These are phyloP conservation scores for Suillus tomentosus DNA, from an alignment of 768 basidiomycete genomes.

Conservation along the genomic window DNA sequence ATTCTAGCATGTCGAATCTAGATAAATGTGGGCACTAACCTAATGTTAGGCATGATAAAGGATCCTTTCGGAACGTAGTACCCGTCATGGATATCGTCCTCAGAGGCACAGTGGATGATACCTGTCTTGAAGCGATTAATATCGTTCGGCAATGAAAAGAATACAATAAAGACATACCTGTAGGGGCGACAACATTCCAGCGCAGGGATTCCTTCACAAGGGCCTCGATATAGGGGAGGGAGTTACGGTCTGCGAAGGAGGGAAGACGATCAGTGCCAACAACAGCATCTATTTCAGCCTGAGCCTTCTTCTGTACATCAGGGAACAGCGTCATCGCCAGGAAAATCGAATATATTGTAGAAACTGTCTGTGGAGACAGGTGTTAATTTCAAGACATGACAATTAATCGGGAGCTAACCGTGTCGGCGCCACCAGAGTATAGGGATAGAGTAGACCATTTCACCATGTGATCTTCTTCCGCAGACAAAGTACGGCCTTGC, in stretches of 20 bases:
- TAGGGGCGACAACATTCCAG: slow-evolving; percentile 42
- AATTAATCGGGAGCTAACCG: slow-evolving; percentile 26
- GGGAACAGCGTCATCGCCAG: slow-evolving; percentile 62
- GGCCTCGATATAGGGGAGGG: slow-evolving; percentile 63
- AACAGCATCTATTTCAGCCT: slow-evolving; percentile 61
- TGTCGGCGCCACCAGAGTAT: slow-evolving; percentile 56
- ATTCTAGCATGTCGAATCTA: slow-evolving; percentile 4
- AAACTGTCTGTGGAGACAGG: slow-evolving; percentile 51
- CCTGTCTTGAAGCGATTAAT: slow-evolving; percentile 10
- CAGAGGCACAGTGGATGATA: slow-evolving; percentile 50
- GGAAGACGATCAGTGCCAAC: slow-evolving; percentile 63
- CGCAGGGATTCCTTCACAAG: slow-evolving; percentile 58
- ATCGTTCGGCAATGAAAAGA: slow-evolving; percentile 39
- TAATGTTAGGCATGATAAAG: slow-evolving; percentile 28
- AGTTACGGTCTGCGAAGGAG: slow-evolving; percentile 56
- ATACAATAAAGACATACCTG: slow-evolving; percentile 46
- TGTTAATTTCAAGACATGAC: slow-evolving; percentile 4
- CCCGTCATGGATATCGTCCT: slow-evolving; percentile 63
- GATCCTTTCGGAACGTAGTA: slow-evolving; percentile 57
- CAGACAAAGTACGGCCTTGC: slow-evolving; percentile 38
- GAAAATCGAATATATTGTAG: slow-evolving; percentile 61
- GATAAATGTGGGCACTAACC: slow-evolving; percentile 20
- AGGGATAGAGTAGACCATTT: slow-evolving; percentile 44
- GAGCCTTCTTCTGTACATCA: slow-evolving; percentile 59
- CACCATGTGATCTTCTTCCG: background rate